Percentiles rank a stretch among this genome's conserved stretches.
Conservation (phyloP, 805 yeast genomes). For the Spathaspora girioi region DNA sequence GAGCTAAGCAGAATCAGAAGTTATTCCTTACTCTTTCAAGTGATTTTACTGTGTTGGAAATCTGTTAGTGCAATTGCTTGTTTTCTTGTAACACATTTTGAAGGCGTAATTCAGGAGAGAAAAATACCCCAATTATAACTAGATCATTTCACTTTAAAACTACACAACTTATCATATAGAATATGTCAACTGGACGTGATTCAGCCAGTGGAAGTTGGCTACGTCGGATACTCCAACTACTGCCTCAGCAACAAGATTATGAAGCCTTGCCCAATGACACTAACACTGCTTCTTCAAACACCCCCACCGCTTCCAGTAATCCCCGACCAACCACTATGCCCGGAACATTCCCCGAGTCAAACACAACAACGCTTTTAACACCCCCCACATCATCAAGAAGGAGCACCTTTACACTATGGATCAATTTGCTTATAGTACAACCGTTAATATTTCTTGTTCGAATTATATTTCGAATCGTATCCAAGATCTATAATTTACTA, state of each 20-base stretch:
- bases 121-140: too few relatives aligned
- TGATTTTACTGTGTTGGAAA: neutral
- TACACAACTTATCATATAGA: neutral
- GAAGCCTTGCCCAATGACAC: neutral
- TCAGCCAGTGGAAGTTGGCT: neutral
- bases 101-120: neutral
- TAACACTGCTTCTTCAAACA: neutral
- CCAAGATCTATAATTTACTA: slow-evolving; percentile 17
- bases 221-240: neutral
- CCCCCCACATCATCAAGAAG: neutral
- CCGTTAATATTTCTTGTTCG: slow-evolving; percentile 23
- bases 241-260: neutral
- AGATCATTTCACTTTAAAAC: neutral
- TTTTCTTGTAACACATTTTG: neutral
- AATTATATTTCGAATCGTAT: slow-evolving; percentile 18
- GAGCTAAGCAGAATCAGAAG: too few relatives aligned
- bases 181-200: neutral
- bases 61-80: neutral
- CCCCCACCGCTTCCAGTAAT: neutral
- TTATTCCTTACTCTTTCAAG: too few relatives aligned
- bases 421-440: slow-evolving; percentile 14
- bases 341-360: slow-evolving; percentile 6
- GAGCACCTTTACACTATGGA: neutral
- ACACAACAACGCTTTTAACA: neutral
- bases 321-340: slow-evolving; percentile 1